phyloP scores from a whole-genome alignment of 2,329 filamentous ascomycete genomes.

The Fusarium siculi region DNA sequence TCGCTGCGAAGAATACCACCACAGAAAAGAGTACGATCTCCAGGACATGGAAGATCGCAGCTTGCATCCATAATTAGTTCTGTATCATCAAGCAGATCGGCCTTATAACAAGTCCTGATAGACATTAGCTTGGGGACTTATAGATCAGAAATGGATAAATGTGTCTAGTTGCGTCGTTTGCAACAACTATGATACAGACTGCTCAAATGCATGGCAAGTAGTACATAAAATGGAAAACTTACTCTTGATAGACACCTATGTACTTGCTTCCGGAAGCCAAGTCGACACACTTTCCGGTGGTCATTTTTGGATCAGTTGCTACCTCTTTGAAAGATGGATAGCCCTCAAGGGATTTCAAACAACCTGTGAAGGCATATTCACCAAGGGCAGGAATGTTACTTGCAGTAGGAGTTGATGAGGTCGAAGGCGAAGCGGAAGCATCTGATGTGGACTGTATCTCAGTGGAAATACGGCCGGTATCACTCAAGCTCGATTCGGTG shows the following conservation, averaged over 20 bases:
- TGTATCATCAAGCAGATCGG: neutral
- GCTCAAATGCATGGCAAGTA: neutral
- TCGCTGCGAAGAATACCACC: neutral
- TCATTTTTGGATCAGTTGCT: neutral
- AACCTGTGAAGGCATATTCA: neutral
- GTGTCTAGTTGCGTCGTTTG: too few species aligned
- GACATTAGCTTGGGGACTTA: neutral
- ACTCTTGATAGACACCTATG: neutral
- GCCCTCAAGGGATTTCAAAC: accelerated
- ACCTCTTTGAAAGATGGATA: neutral
- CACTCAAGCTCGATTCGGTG: neutral
- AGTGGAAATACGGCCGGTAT: neutral
- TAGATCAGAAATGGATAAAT: neutral
- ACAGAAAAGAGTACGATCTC: neutral
- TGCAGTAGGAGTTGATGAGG: neutral
- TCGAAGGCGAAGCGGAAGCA: neutral
- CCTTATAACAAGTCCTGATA: neutral
- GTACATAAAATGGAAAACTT: neutral
- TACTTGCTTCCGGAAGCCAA: neutral
- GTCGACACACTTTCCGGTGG: neutral
- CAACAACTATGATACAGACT: neutral
- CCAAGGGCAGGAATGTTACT: neutral
- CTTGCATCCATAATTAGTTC: neutral
- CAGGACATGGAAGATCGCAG: neutral
- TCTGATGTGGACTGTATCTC: neutral